Evolutionary conservation across 2,329 filamentous ascomycete genomes (phyloP).

Genomic region (Trichoderma sp.): DNA sequence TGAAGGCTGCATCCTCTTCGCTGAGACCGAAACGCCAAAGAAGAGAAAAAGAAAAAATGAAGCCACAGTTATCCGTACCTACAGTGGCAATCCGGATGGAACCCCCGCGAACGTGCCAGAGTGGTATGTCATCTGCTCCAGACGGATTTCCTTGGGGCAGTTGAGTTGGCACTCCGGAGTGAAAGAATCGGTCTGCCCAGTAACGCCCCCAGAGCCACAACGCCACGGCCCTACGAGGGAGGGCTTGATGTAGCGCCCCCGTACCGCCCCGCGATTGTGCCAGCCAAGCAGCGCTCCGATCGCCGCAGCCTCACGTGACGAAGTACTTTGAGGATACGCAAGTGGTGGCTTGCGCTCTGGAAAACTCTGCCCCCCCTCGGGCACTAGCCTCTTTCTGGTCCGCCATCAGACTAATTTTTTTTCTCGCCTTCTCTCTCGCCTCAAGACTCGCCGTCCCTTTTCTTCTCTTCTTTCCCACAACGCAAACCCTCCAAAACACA

Average conservation of each 20-base stretch:
- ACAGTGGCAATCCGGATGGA: conserved; percentile 20
- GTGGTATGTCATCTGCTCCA: too few species aligned
- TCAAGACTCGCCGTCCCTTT: conserved; percentile 33
- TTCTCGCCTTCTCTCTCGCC: conserved; percentile 30
- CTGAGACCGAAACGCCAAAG: conserved; percentile 17
- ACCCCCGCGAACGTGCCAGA: conserved; percentile 7
- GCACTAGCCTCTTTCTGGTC: conserved; percentile 40
- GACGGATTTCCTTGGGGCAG: too few species aligned
- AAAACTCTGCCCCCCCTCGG: conserved; percentile 32
- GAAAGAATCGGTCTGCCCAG: conserved; percentile 25
- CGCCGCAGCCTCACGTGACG: not conserved
- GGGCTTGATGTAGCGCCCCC: not conserved
- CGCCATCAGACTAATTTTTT: conserved; percentile 28
- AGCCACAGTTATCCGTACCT: not conserved
- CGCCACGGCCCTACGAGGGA: conserved; percentile 23
- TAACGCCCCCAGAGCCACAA: conserved; percentile 26
- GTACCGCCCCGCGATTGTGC: not conserved
- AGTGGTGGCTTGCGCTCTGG: conserved; percentile 25
- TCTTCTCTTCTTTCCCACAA: conserved; percentile 36
- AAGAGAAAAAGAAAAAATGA: too few species aligned
- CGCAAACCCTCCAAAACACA: conserved; percentile 38
- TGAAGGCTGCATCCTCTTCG: conserved; percentile 8
- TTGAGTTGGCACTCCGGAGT: not conserved
- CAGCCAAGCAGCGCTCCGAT: not conserved
- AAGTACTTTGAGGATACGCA: conserved; percentile 18